These are phyloP conservation scores for Aspergillus transmontanensis DNA, from an alignment of 2,329 filamentous ascomycete genomes.

Conservation along the genomic window DNA sequence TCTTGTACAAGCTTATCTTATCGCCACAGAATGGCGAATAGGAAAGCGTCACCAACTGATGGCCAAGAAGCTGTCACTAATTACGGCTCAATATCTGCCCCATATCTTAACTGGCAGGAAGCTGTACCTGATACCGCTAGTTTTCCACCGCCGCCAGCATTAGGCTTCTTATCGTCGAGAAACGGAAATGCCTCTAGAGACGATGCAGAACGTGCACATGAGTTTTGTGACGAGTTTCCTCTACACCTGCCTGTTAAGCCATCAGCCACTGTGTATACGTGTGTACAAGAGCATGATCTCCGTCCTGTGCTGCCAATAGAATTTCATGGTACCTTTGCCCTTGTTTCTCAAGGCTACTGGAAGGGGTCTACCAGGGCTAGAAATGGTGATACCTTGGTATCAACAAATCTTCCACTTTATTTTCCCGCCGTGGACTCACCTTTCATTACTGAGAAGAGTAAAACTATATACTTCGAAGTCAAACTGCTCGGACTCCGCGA, in stretches of 20 bases:
- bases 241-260: conserved; percentile 54
- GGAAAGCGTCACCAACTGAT: conserved; percentile 21
- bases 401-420: conserved; percentile 61
- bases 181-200: conserved; percentile 59
- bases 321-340: conserved; percentile 43
- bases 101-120: conserved; percentile 64
- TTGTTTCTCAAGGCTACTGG: conserved; percentile 44
- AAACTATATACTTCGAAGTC: conserved; percentile 64
- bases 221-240: conserved; percentile 56
- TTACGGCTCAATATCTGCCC: conserved; percentile 46
- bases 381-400: conserved; percentile 54
- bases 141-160: conserved; percentile 62
- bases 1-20: background rate
- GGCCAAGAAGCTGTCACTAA: background rate
- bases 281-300: conserved; percentile 49
- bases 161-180: conserved; percentile 56
- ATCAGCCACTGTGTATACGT: conserved; percentile 44
- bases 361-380: conserved; percentile 45
- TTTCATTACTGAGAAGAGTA: conserved; percentile 45
- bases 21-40: conserved; percentile 3
- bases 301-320: conserved; percentile 47
- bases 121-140: conserved; percentile 60
- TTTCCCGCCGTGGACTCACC: conserved; percentile 55
- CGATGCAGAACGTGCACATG: conserved; percentile 58
- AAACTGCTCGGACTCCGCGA: conserved; percentile 49